Base-by-base conservation (phyloP, 306 rosid species). In the Cucurbita argyrosperma region DNA sequence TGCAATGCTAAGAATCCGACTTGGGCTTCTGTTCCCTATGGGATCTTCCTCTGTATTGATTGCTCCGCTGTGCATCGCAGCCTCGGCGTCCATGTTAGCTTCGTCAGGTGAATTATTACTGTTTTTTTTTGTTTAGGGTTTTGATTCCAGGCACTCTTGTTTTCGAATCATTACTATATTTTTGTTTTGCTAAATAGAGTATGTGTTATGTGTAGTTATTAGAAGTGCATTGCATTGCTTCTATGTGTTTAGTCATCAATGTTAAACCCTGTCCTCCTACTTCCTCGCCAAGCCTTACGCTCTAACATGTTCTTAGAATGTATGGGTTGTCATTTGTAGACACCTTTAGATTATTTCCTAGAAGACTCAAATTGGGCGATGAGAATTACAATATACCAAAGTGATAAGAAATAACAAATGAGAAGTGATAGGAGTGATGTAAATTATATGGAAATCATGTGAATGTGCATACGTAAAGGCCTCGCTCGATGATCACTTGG, bases 1-100 rank as follows among this genome's bases (percentile, higher is more conserved):
- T 94, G 99, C 77, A 94, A 91, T 84, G 87, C 99, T 6, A 94
- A 91, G 87, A 94, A 91, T 75, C 91, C 99, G 10, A 91, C 89
- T 70, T 94, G 99, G 99, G 99, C 97, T n/a, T 94, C 99, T 14
- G 96, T 94, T 46, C 88, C 99, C 23, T 94, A 89, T 61, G 97
- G 99, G 80, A 88, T 94, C 80, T 94, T 94, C 76, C 96, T 94
- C 45, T 94, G 96, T 85, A 94, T 94, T 76, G 99, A 94, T 81
- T 94, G 99, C 81, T 94, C 99, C 15, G 91, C 99, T 49, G 88
- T 69, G 70, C 99, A 94, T 80, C 96, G 97, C 50, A 89, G 95
- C 76, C 97, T 94, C 42, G 97, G 99, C 5, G 97, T 94, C 51
- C 99, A 94, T 68, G 83, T 91, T 80, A 94, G 99, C 84, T 94